Evolutionary conservation across 495 filamentous ascomycete genomes (phyloP), one percentile per base, ranked within the genome.

Genomic region (Chaetomium cochliodes): DNA sequence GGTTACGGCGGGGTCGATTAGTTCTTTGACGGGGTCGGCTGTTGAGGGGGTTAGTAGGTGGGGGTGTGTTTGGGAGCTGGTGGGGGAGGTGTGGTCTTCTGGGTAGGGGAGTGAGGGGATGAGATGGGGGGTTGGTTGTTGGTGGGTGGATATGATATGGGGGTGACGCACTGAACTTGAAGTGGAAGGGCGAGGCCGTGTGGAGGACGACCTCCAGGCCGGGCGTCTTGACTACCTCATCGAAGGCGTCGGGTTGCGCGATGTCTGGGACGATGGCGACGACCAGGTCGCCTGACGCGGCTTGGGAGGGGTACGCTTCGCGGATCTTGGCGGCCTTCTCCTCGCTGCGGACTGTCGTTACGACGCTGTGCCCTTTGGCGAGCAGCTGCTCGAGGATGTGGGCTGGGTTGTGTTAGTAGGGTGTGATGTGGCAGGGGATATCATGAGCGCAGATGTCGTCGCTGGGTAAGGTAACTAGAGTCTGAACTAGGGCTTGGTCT

Each of bases 161-260:
- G 30, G 53, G 1, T 41, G 57, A 68, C 71, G 26, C 20, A 75
- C 70, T 80, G 52, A 82, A 80, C 18, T 85, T 85, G 78, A 84
- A 90, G 73, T 93, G 90, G 78, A 96, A 96, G 5, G 93, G 92
- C 15, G 86, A 89, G 3, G 93, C 92, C 0, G 92, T 96, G 76
- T 98, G 93, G 54, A 97, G 79, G 26, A 98, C 91, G 65, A 86
- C 88, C 64, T 93, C 92, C 65, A 97, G 87, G 3, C 87, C 89
- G 1, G 90, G 89, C 55, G 82, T 86, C 74, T 86, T 85, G 62
- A 92, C 85, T 18, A 90, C 90, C 69, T 92, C 80, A 67, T 96
- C 90, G 74, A 96, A 96, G 66, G 91, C 90, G 46, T 84, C 81
- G 49, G 84, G 82, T 65, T 85, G 65, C 3, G 90, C 90, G 68